Percentiles rank a stretch among this genome's conserved stretches.
Evolutionary conservation across 352 stramenopile species (phyloP).

Genomic region (Pythium aphanidermatum): DNA sequence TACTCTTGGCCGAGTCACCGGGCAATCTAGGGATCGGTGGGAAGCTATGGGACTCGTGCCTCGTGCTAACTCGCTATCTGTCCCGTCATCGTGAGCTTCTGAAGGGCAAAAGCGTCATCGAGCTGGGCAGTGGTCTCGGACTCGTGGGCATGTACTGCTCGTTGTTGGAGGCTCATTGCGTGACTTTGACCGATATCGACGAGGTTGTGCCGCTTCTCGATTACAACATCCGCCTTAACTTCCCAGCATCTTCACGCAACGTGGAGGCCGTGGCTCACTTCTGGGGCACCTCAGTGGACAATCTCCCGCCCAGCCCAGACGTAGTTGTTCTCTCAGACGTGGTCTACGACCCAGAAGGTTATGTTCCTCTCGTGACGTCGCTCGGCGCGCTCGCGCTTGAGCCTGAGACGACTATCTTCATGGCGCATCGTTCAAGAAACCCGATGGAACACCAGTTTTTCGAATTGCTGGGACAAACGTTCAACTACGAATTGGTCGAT

Average conservation of each 20-base stretch:
- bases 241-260: background rate
- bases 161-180: constrained; percentile 37
- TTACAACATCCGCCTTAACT: constrained; percentile 78
- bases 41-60: constrained; percentile 81
- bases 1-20: constrained; percentile 69
- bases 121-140: constrained; percentile 68
- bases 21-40: constrained; percentile 70
- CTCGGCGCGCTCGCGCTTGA: constrained; percentile 33
- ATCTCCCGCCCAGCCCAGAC: constrained; percentile 39
- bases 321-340: constrained; percentile 75
- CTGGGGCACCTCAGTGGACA: constrained; percentile 42
- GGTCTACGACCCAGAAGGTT: constrained; percentile 75
- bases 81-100: constrained; percentile 30
- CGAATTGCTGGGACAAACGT: constrained; percentile 37
- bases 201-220: constrained; percentile 67
- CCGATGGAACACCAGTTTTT: constrained; percentile 82
- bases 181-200: constrained; percentile 71
- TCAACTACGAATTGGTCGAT: constrained; percentile 41
- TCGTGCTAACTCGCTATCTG: constrained; percentile 68
- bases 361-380: constrained; percentile 55
- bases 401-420: constrained; percentile 44
- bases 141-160: constrained; percentile 74
- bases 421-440: constrained; percentile 74
- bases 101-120: constrained; percentile 41
- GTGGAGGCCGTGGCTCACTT: constrained; percentile 32